Base-by-base conservation (phyloP, 805 yeast species). In the Ogataea methylovora region DNA sequence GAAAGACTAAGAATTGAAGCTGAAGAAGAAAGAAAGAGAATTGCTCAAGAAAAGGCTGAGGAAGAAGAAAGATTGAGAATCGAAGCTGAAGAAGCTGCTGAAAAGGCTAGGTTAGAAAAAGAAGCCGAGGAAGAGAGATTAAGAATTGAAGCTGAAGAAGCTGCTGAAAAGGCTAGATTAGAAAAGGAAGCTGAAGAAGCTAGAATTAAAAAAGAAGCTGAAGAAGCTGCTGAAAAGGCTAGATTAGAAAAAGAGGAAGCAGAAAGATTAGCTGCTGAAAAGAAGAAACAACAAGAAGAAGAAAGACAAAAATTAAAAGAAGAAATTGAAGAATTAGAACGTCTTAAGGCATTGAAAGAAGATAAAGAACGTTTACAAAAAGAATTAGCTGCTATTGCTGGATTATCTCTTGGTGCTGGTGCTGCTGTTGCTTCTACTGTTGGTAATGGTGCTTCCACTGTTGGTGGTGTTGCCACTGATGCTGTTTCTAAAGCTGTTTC, bases 1-100 rank as follows among this genome's bases (percentile, higher is more conserved):
- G 73, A 67, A 45, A 54, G 62, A 35, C 45, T 62, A 35, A 55
- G 64, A 38, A 51, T 61, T 15, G 67, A 63, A 41, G 58, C 55
- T 10, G 63, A 57, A 40, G 60, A 50, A 30, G 65, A 59, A 44
- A 51, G 66, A 43, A 46, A 55, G 48, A 55, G 67, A 38, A 33
- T 65, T 36, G 76, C 69, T 14, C 45, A 53, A 34, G 71, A 71
- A 48, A 46, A 49, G 37, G 43, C 32, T 6, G 62, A 48, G 32
- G 56, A 53, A 52, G 65, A 54, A 34, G 59, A 51, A 17, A 58
- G 60, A 36, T 49, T 48, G 27, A 39, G 42, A 36, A 41, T 48
- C 13, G 49, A 45, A 27, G 32, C 39, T 29, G 61, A 48, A 35
- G 51, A 51, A 27, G 58, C 42, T 19, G 58, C 52, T 33, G 54